These are phyloP conservation scores for Nannochloris sp. DNA, from an alignment of 139 green algal genomes.

Conservation along the genomic window DNA sequence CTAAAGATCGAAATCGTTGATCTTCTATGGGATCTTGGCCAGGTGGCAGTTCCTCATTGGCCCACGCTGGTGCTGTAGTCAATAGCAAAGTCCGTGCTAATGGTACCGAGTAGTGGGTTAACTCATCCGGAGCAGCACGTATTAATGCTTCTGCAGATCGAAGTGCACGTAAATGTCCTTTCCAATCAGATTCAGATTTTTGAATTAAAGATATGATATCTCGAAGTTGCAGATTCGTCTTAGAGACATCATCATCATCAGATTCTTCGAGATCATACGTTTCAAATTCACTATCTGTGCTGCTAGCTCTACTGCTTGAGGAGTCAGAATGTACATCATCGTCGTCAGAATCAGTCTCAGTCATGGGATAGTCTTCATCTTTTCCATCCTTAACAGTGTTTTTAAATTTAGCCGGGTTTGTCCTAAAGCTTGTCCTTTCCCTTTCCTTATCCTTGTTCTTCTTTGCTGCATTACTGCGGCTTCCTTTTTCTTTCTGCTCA, in stretches of 20 bases:
- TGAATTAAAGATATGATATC: constrained; percentile 22
- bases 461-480: neutral
- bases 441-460: neutral
- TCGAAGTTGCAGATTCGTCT: neutral
- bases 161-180: constrained; percentile 47
- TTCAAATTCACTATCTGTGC: constrained; percentile 1
- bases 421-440: neutral
- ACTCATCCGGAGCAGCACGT: constrained; percentile 60
- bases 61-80: constrained; percentile 52
- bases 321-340: neutral
- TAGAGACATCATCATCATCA: constrained; percentile 19
- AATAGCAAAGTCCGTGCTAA: constrained; percentile 60
- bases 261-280: constrained; percentile 29
- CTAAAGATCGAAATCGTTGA: constrained; percentile 35
- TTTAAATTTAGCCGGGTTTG: neutral
- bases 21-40: neutral
- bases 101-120: constrained; percentile 47
- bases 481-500: neutral
- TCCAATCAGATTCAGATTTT: constrained; percentile 45
- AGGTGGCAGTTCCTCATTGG: constrained; percentile 22
- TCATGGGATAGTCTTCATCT: neutral
- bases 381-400: neutral
- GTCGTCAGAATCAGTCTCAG: constrained; percentile 36
- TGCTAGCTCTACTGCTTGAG: neutral
- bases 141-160: constrained; percentile 42